Conservation (phyloP, 2,329 filamentous ascomycete species). For the Taxawa tesnikishii region DNA sequence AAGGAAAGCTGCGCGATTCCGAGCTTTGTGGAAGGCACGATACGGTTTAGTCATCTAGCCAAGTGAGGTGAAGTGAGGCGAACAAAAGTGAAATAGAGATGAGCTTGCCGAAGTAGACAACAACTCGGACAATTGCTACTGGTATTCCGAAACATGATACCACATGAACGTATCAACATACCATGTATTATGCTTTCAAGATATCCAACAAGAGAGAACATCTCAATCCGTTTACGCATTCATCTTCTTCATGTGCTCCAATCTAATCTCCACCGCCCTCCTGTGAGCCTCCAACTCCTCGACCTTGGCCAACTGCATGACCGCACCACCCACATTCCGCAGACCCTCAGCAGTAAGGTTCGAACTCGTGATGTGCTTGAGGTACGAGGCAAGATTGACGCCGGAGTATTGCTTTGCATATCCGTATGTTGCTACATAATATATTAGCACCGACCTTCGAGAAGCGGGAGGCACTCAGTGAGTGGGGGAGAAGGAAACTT, state of each 20-base stretch:
- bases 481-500: conserved; percentile 39
- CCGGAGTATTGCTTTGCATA: conserved; percentile 98
- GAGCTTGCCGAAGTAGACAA: too few relatives aligned
- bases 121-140: too few relatives aligned
- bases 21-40: too few relatives aligned
- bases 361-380: conserved; percentile 95
- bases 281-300: conserved; percentile 92
- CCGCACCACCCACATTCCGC: conserved; percentile 71
- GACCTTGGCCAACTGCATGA: conserved; percentile 90
- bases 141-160: too few relatives aligned
- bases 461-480: conserved; percentile 1
- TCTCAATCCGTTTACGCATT: conserved; percentile 1
- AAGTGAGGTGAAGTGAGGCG: too few relatives aligned
- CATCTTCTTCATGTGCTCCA: conserved; percentile 24
- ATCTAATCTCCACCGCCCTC: conserved; percentile 54
- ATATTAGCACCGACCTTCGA: not conserved
- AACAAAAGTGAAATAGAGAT: too few relatives aligned
- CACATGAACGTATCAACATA: too few relatives aligned
- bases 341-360: conserved; percentile 79
- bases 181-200: too few relatives aligned
- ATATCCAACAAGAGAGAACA: too few relatives aligned
- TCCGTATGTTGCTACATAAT: conserved; percentile 69
- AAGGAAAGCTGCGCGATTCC: too few relatives aligned
- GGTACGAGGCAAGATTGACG: conserved; percentile 88
- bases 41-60: too few relatives aligned